Evolutionary conservation across 1,284 basidiomycete species (phyloP).

Genomic region (Fistulinella cinereoalba): DNA sequence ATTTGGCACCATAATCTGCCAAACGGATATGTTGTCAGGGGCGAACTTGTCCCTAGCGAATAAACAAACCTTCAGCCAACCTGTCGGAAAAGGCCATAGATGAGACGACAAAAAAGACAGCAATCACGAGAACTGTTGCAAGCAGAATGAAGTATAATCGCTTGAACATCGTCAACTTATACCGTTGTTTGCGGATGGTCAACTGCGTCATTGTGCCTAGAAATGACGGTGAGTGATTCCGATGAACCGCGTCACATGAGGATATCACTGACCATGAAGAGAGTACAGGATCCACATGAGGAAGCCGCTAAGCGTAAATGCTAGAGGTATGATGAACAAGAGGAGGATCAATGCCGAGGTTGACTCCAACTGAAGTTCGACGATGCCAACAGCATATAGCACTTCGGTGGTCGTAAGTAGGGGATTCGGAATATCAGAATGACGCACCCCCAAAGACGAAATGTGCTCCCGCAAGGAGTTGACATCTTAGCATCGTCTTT

Average conservation of each 20-base stretch:
- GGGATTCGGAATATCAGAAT: not conserved
- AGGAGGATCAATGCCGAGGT: constrained; percentile 78
- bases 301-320: constrained; percentile 92
- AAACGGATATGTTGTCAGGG: not conserved
- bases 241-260: not conserved
- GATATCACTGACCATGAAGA: constrained; percentile 62
- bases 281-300: constrained; percentile 93
- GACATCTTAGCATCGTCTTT: constrained; percentile 74
- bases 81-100: constrained; percentile 89
- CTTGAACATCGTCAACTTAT: constrained; percentile 86
- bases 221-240: constrained; percentile 6
- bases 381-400: constrained; percentile 88
- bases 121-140: constrained; percentile 79
- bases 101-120: constrained; percentile 90
- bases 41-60: not conserved
- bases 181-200: constrained; percentile 78
- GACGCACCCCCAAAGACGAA: constrained; percentile 88
- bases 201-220: constrained; percentile 84
- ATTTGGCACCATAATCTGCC: constrained; percentile 86
- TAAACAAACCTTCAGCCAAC: constrained; percentile 71
- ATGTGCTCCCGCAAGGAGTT: constrained; percentile 76
- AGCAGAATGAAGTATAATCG: constrained; percentile 87
- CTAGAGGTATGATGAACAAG: constrained; percentile 88
- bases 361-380: constrained; percentile 87
- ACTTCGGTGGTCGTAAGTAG: constrained; percentile 45